A percentile compares a stretch with the other conserved stretches of the same genome.
Evolutionary conservation across 768 basidiomycete genomes (phyloP).

Genomic region (Lactarius akahatsu): DNA sequence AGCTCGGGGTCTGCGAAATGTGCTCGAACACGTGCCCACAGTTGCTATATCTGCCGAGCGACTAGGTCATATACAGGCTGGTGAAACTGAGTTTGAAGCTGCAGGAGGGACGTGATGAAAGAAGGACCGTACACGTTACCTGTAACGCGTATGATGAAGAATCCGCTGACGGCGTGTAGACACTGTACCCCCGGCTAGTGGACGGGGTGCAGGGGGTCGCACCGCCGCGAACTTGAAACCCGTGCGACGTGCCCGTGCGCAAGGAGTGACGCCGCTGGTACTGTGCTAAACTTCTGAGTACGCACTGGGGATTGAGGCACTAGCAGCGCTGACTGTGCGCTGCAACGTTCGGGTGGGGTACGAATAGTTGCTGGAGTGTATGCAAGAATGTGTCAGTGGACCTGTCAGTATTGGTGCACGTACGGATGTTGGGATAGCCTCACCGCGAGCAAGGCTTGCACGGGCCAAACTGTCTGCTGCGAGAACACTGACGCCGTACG

Average conservation of each 20-base stretch:
- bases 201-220: too few species aligned
- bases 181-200: too few species aligned
- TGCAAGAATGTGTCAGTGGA: slow-evolving; percentile 7
- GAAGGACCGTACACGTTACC: too few species aligned
- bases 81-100: too few species aligned
- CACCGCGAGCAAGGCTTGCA: not conserved
- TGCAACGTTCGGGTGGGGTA: slow-evolving; percentile 9
- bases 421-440: not conserved
- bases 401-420: slow-evolving; percentile 11
- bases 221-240: not conserved
- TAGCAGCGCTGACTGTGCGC: not conserved
- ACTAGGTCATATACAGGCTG: too few species aligned
- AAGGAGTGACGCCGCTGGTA: slow-evolving; percentile 23
- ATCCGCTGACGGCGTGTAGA: too few species aligned
- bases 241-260: slow-evolving; percentile 15
- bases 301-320: slow-evolving; percentile 12
- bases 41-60: too few species aligned
- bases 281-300: slow-evolving; percentile 19
- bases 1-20: too few species aligned
- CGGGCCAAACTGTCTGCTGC: not conserved
- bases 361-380: slow-evolving; percentile 16
- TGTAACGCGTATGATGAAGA: too few species aligned
- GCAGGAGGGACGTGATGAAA: too few species aligned
- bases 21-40: too few species aligned
- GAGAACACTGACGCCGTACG: not conserved